A percentile compares a stretch with the other conserved stretches of the same genome.
phyloP scores from a whole-genome alignment of 2,329 filamentous ascomycete species.

The Colletotrichum acutatum region DNA sequence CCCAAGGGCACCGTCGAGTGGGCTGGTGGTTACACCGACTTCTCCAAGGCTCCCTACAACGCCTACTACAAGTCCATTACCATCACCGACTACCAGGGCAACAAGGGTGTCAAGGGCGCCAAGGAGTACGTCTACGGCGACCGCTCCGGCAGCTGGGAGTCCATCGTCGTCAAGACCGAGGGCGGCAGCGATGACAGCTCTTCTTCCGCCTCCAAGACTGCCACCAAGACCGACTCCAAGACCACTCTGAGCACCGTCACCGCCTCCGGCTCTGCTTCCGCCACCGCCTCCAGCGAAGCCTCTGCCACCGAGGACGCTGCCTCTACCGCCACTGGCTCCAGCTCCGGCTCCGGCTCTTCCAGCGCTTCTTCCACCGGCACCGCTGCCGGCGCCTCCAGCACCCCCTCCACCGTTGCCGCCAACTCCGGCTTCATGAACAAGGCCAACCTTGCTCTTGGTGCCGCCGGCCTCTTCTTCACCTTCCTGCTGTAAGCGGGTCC shows the following conservation, averaged over 20 bases:
- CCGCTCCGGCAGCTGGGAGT: constrained; percentile 59
- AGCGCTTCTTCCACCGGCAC: constrained; percentile 1
- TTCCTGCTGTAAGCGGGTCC: constrained; percentile 34
- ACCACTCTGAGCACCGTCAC: constrained; percentile 32
- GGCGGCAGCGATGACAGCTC: constrained; percentile 27
- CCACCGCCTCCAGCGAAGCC: constrained; percentile 12
- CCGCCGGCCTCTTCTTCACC: constrained; percentile 36
- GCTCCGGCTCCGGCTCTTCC: constrained; percentile 7
- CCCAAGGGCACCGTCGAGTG: constrained; percentile 76
- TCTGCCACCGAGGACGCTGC: constrained; percentile 14
- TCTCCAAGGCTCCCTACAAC: constrained; percentile 61
- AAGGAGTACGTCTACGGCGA: constrained; percentile 65
- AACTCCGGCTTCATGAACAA: constrained; percentile 34
- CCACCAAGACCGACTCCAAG: constrained; percentile 35
- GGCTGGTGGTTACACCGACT: constrained; percentile 70
- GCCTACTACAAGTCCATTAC: constrained; percentile 68
- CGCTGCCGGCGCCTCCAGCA: constrained; percentile 4
- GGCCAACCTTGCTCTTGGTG: constrained; percentile 36
- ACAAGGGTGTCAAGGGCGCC: constrained; percentile 51
- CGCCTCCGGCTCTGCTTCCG: constrained; percentile 18
- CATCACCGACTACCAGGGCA: constrained; percentile 66
- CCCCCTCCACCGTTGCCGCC: constrained; percentile 25
- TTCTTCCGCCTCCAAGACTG: constrained; percentile 34
- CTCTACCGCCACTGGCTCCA: constrained; percentile 18
- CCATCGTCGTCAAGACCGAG: constrained; percentile 58